Base-by-base conservation (phyloP, 441 rosid genomes). In the Corymbia calophylla region DNA sequence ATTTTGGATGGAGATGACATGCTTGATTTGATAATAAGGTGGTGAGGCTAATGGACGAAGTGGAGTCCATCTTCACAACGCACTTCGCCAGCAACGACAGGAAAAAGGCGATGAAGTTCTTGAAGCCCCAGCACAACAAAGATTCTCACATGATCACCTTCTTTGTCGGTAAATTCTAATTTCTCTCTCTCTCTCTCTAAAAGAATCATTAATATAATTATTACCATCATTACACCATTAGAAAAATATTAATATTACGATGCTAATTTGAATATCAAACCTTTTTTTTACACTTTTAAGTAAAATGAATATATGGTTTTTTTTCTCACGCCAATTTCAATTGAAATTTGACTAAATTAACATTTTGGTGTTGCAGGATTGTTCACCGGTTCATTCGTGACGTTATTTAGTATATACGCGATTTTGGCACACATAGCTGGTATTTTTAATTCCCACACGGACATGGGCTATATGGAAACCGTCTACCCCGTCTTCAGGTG, bases 401-500 rank as follows among this genome's bases (percentile, higher is more conserved):
- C 99, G 39, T 88, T 98, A 80, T 97, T 98, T 90, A 93, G 93
- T 86, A 94, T 97, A 51, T 98, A 98, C 88, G 94, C 98, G 73
- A 95, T 95, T 80, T 91, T 98, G 86, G 99, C 99, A 9, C 98
- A 97, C 89, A 87, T 97, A 39, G 94, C 99, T 82, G 99, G 99
- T 81, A 92, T 97, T 80, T 97, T 97, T 93, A 94, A 95, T 14
- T 88, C 98, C 64, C 91, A 88, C 89, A 89, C 91, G 39, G 94
- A 92, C 88, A 89, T 91, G 29, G 94, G 95, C 47, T 98, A 97
- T 68, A 91, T 97, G 92, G 99, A 96, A 89, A 98, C 94, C 47
- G 96, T 97, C 88, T 98, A 97, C 92, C 99, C 99, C 56, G 96
- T 97, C 94, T 98, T 98, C 98, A 98, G 99, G 99, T 98, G 85